Evolutionary conservation across 2,329 filamentous ascomycete genomes (phyloP), one percentile per base, ranked within the genome.

Genomic region (Akanthomyces dipterigenus): DNA sequence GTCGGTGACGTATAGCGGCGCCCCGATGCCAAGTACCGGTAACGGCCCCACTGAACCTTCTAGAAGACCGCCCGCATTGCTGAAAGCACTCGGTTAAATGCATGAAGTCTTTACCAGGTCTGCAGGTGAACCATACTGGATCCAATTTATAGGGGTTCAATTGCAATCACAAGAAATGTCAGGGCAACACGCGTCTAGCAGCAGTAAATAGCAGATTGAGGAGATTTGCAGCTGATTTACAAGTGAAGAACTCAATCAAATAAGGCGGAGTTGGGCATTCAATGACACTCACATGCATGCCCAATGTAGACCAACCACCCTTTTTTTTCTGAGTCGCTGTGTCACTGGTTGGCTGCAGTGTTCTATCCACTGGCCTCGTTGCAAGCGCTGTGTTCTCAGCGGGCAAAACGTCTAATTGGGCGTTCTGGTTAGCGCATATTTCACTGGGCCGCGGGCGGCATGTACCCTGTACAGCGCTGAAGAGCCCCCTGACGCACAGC

Each of bases 1-100:
- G 40, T 28, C 40, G 57, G 57, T 60, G 57, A 60, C 57, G 40
- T 60, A 43, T 45, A 20, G 48, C 40, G 26, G 20, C 24, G 57
- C 38, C 7, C 57, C 48, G 57, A 34, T 34, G 3, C 20, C 38
- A 26, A 45, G n/a, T 22, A 16, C 55, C 55, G 61, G 49, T 42
- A 38, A 24, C 61, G 49, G 70, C 68, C 72, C 75, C 76, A 77
- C 75, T 73, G 76, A 78, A 78, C 67, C 73, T 78, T 78, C 76
- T 76, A 76, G 76, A 78, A 77, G 68, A 68, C 61, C 66, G 59
- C 67, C 60, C 62, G 66, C 61, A 63, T 76, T 75, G 64, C 54
- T 71, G 72, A 73, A 77, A 69, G 56, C 55, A 70, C 71, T 66
- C 74, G 71, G 64, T 74, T 72, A 51, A 14, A 50, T 61, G 51